These are phyloP conservation scores for Anisodus tanguticus DNA, from an alignment of 257 asterid species.

Conservation along the genomic window DNA sequence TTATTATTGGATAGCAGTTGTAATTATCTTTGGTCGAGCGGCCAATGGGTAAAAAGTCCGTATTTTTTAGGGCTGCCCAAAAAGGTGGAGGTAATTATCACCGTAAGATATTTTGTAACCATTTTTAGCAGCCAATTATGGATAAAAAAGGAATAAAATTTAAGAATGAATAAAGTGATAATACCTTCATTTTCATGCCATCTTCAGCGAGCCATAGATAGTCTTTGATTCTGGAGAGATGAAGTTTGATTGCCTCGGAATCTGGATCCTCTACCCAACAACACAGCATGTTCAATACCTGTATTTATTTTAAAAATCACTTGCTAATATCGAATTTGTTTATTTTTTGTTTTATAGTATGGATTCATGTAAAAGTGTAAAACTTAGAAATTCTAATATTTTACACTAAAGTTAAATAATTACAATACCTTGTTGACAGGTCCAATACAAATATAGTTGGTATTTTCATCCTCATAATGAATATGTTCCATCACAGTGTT, in stretches of 20 bases:
- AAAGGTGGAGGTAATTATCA: too few relatives aligned
- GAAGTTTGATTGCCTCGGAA: slow-evolving; percentile 50
- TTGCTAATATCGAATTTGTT: too few relatives aligned
- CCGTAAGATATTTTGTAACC: neutral
- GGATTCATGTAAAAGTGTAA: neutral
- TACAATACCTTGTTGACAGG: slow-evolving; percentile 64
- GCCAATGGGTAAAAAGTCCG: too few relatives aligned
- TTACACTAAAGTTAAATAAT: neutral
- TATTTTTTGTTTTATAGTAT: neutral
- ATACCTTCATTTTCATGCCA: slow-evolving; percentile 88
- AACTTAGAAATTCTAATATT: neutral
- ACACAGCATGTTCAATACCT: slow-evolving; percentile 77
- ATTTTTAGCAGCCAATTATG: neutral
- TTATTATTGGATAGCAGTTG: too few relatives aligned
- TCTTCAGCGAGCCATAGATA: slow-evolving; percentile 87
- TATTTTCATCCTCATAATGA: slow-evolving; percentile 61
- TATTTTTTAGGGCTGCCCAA: too few relatives aligned
- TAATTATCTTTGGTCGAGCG: too few relatives aligned
- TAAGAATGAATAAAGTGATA: neutral
- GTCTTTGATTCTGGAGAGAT: slow-evolving; percentile 67
- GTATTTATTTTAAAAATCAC: neutral
- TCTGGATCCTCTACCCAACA: slow-evolving; percentile 66
- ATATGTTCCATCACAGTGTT: slow-evolving; percentile 50
- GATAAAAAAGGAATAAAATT: neutral
- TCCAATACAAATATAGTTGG: slow-evolving; percentile 63